Evolutionary conservation across 2,329 filamentous ascomycete species (phyloP), one percentile per base, ranked within the genome.

Genomic region (Fusarium liriodendri): DNA sequence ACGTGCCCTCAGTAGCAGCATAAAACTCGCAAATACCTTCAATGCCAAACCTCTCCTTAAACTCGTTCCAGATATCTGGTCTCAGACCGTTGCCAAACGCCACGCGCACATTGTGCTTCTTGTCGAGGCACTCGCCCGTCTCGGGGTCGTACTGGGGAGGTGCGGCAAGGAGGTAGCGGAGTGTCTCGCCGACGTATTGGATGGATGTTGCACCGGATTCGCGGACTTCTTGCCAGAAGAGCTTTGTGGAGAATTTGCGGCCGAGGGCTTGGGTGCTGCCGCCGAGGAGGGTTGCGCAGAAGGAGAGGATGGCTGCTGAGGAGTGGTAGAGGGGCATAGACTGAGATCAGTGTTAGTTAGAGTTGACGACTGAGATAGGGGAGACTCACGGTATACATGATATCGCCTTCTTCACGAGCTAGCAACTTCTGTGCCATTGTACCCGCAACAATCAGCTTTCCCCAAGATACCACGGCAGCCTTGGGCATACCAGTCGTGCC

Each of bases 241-340:
- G 90, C 70, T 88, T 89, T 3, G 92, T 93, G 3, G 93, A 95
- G 84, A 97, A 97, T 77, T 92, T 94, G 75, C 90, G 91, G 55
- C 93, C 93, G 18, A 97, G 83, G 29, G 93, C 89, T 61, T 95
- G 84, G 0, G 94, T 93, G 40, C 87, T 88, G 47, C 92, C 92
- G 1, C 84, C 82, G 63, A 87, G 81, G 35, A 97, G 81, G 27
- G 89, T 88, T 55, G 90, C 86, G 57, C 87, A 82, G 66, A 95
- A 89, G 27, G 92, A 94, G 50, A 97, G 87, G 8, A 97, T 76
- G 6, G 90, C 85, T 14, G 93, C 95, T 0, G 95, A 94, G 45
- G 93, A 92, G 84, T 98, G 95, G 80, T 98, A 97, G 8, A 98
- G 87, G 0, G 95, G 95, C 94, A 98, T 97, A 66, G 92, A 92